Base-by-base conservation (phyloP, 768 basidiomycete genomes). In the Crepidotus variabilis region DNA sequence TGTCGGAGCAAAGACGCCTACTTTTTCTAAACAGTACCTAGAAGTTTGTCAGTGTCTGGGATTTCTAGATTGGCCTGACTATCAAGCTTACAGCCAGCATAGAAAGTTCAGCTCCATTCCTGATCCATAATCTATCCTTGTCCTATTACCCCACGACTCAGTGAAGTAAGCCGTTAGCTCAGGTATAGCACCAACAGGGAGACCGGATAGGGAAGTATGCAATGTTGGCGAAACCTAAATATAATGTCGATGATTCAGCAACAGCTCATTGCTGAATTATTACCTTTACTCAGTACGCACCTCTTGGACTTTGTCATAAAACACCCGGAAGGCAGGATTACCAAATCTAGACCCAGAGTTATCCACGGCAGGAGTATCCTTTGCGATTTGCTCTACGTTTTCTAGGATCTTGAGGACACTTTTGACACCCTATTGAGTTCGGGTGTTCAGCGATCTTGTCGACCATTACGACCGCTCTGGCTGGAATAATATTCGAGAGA, bases 31-130 rank as follows among this genome's bases (percentile, higher is more conserved):
- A 65, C 93, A 98, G 36, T 94, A 75, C 59, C 96, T 98, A 64
- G 46, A 51, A n/a, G 10, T 34, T 22, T 33, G 43, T 48, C 20
- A 58, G 14, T 24, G 1, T 50, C n/a, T 33, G 21, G 52, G 14
- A 51, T 53, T 9, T 0, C 54, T n/a, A 16, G 13, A 32, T 2
- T 60, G 10, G 57, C 24, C 34, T 7, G 45, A 11, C 10, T 32
- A 46, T 22, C 6, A 1, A 48, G 75, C 92, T 61, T 67, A 97
- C 95, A 98, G 67, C 94, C 94, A 98, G 65, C 95, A 98, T 2
- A 98, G 57, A 65, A 98, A 99, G 71, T 98, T 96, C 46, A 98
- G 79, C 67, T 99, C 97, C 96, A 98, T 98, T 13, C 97, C 97
- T 64, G 94, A 97, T n/a, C 97, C 97, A 71, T 99, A 99, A 71